Evolutionary conservation across 306 rosid species (phyloP), one percentile per base, ranked within the genome.

Genomic region (Lathyrus tuberosus): DNA sequence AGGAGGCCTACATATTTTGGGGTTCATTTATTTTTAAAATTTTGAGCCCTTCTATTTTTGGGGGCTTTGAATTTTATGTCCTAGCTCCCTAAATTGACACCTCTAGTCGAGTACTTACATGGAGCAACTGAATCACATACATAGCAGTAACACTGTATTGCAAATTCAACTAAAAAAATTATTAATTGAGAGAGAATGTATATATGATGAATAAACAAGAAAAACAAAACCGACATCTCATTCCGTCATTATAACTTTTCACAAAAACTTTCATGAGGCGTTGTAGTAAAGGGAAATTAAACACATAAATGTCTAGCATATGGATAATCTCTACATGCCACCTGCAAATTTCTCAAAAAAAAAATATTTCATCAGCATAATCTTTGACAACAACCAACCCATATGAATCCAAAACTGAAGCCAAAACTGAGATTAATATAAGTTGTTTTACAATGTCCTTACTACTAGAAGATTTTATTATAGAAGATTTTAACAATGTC

Each of bases 271-370:
- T 80, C 66, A 35, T 91, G 95, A 66, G 84, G 40, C 6, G 85
- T 86, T 64, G 77, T 17, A 0, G 46, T 67, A 60, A 91, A 91
- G 0, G 89, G 90, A 60, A 84, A 84, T 74, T 69, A 74, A 54
- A 80, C 5, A 82, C 90, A 91, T 10, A 79, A 58, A 75, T 91
- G 86, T 44, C 97, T 91, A 31, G 97, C 43, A 74, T 91, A 92
- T 15, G 92, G 95, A 43, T 76, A 88, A 67, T 91, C 97, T 65
- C 88, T 81, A 71, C 91, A 87, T 35, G 96, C 90, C 62, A 87
- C 90, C 96, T 85, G 66, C 16, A 70, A 13, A 46, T 38, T 53
- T 37, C 13, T 44, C 75, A 6, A 62, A 62, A 15, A 1, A 71
- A 15, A n/a, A n/a, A n/a, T n/a, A 42, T 18, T 53, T 41, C 62